phyloP scores from a whole-genome alignment of 179 eudicot genomes.

The Actinidia arguta region DNA sequence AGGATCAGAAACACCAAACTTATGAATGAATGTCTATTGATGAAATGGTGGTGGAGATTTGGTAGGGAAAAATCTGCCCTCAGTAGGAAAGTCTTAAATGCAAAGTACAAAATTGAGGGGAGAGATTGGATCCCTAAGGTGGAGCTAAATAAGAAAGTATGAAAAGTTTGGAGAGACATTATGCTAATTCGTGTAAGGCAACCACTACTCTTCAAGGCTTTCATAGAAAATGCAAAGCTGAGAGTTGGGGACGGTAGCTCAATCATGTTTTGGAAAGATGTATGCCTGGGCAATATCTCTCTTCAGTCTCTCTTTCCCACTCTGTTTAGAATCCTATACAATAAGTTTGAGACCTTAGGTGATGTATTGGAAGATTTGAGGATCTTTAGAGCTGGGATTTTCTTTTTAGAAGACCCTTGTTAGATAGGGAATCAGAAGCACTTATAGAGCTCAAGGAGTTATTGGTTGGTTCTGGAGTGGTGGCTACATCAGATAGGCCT shows the following conservation, averaged over 20 bases:
- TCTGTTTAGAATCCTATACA: background rate
- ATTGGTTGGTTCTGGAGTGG: background rate
- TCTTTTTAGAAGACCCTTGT: background rate
- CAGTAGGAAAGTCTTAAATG: background rate
- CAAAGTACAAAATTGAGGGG: background rate
- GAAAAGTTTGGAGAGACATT: too few species aligned
- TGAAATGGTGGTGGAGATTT: too few species aligned
- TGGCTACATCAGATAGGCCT: background rate
- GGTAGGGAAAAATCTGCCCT: background rate
- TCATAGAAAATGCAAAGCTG: background rate
- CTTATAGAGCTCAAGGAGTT: background rate
- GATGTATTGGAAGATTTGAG: background rate
- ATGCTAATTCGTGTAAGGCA: background rate
- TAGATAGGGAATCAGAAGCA: background rate
- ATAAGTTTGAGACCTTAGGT: background rate
- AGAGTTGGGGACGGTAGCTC: background rate
- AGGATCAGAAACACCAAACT: background rate
- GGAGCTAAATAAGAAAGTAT: background rate
- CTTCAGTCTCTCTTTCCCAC: background rate
- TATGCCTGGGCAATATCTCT: background rate
- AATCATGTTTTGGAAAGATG: background rate
- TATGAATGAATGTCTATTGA: too few species aligned
- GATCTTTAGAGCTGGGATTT: background rate
- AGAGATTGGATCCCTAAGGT: background rate
- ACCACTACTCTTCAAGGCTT: background rate